Evolutionary conservation across 108 stramenopile genomes (phyloP), one percentile per base, ranked within the genome.

Genomic region (Fragilaria radians): DNA sequence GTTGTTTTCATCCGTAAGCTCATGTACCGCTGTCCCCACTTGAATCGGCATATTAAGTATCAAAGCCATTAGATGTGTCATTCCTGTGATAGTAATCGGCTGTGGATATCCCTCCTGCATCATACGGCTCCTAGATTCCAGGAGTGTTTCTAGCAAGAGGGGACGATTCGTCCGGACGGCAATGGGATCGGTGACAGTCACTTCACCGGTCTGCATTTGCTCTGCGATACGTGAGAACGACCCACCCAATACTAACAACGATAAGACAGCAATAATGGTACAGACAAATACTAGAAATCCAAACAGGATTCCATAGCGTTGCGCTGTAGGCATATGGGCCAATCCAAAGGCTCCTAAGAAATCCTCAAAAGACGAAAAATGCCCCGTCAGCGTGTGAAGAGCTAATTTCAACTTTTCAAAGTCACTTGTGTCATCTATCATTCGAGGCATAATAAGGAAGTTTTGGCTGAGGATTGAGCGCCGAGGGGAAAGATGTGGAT

Each of bases 301-400:
- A 52, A 87, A 80, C 32, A 83, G 9, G 51, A 92, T 88, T n/a
- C 91, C 91, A 60, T 85, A 85, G 28, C 78, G 73, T 62, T 92
- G 91, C 7, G 91, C 87, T 4, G 61, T 32, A 25, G 91, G 91
- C 66, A 92, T 63, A 33, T 79, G 61, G 32, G 67, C 48, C 22
- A 91, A 62, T 23, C 89, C 89, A 67, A 91, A 80, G 31, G 79
- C 67, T 31, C 70, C 77, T 29, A 91, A 60, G 24, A 91, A 54
- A 52, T 73, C 66, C 45, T 87, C 82, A 46, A 81, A 46, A 0
- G 74, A 75, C 29, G 71, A 70, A 64, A 80, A 75, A 18, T 30
- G 59, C 29, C 28, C 32, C 3, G 67, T 58, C 27, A 80, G 54
- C 32, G 71, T 53, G 4, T 27, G 26, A 51, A 75, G 67, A 3